Base-by-base conservation (phyloP, 2,329 filamentous ascomycete species). In the Trichophyton mentagrophytes region DNA sequence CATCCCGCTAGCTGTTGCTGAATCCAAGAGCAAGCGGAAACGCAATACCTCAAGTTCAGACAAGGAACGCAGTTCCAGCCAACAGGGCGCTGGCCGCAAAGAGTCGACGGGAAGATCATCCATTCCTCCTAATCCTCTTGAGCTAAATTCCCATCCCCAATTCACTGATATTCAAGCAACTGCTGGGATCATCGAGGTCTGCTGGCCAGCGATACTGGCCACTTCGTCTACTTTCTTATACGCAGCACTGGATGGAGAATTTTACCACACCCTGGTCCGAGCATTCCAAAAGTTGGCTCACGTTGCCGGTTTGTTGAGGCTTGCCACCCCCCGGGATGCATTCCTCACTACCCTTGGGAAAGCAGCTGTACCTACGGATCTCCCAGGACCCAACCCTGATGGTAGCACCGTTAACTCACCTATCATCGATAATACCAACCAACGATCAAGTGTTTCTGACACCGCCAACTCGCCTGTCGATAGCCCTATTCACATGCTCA, bases 141-240 rank as follows among this genome's bases (percentile, higher is more conserved):
- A 80, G 1, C 73, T 95, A 6, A 83, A 86, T 63, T 84, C 87
- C 44, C 89, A 95, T 68, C 82, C 88, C 0, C 78, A 90, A 7
- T 80, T 85, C 59, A 71, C 78, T 1, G 87, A 90, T 57, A 84
- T 97, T 61, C 83, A 85, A 68, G 84, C 85, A 1, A 92, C 89
- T 67, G 89, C 90, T 11, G 82, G 82, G 8, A 87, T 99, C 60
- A 87, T 99, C 25, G 89, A 95, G 3, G 82, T 89, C 66, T 97
- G 92, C 71, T 99, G 93, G 93, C 93, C 93, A 55, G 93, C 93
- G 11, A 86, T 97, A 44, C 82, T 99, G 57, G 92, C 93, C 0
- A 93, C 90, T 1, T 96, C 90, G 67, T 99, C 93, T 0, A 96
- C 92, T 0, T 99, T 97, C 69, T 77, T 99, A 17, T 95, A 95